These are phyloP conservation scores for Emmonsiellopsis sp. DNA, from an alignment of 2,329 filamentous ascomycete species.

Conservation along the genomic window DNA sequence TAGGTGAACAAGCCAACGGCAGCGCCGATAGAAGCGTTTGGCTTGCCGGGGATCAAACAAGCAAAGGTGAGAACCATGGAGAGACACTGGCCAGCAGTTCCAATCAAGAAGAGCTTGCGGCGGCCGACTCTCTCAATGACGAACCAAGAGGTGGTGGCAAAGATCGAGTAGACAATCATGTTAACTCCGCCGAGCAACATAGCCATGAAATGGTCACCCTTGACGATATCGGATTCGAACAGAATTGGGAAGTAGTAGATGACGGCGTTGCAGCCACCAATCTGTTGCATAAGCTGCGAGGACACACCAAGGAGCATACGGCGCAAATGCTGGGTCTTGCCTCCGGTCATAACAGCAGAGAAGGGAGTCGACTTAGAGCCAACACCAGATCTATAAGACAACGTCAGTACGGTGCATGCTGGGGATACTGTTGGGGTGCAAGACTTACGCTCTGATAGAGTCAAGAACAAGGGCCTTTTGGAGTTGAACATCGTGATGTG, in stretches of 20 bases:
- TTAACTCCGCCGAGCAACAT: constrained; percentile 46
- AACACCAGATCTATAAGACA: constrained; percentile 42
- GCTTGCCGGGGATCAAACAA: constrained; percentile 14
- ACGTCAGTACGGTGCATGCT: not conserved
- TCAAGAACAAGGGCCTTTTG: constrained; percentile 55
- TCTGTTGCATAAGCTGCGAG: constrained; percentile 39
- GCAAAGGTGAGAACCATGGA: constrained; percentile 17
- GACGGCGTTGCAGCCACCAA: constrained; percentile 43
- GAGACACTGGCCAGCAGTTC: constrained; percentile 20
- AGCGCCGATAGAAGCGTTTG: constrained; percentile 15
- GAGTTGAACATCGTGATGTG: constrained; percentile 44
- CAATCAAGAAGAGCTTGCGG: constrained; percentile 18
- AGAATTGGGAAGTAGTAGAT: constrained; percentile 43
- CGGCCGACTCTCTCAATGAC: constrained; percentile 38
- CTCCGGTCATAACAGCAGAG: constrained; percentile 36
- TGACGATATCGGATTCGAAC: constrained; percentile 38
- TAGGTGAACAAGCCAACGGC: constrained; percentile 49
- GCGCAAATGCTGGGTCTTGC: constrained; percentile 31
- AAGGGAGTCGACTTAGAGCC: constrained; percentile 42
- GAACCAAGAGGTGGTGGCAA: constrained; percentile 39
- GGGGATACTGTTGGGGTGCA: constrained; percentile 28
- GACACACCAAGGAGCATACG: constrained; percentile 33
- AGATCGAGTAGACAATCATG: constrained; percentile 38
- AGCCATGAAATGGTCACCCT: constrained; percentile 31
- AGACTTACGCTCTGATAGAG: constrained; percentile 46